Conservation (phyloP, 805 yeast genomes). For the Spathaspora arborariae region DNA sequence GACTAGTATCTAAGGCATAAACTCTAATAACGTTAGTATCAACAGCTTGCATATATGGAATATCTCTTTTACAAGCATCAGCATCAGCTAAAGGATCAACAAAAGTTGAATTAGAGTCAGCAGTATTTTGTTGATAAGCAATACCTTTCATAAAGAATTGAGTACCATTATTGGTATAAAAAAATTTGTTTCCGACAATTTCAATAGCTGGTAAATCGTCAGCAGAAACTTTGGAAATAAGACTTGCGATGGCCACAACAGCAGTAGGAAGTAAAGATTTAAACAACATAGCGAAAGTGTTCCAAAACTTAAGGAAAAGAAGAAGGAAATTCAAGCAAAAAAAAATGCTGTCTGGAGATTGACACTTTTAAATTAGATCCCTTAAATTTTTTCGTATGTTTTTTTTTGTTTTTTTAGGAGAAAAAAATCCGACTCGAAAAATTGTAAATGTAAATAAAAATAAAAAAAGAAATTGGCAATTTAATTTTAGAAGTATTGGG, state of each 20-base stretch:
- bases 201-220: slow-evolving; percentile 61
- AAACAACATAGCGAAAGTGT: slow-evolving; percentile 8
- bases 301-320: not conserved
- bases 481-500: not conserved
- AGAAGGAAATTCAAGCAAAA: not conserved
- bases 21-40: slow-evolving; percentile 72
- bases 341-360: not conserved
- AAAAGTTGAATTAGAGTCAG: slow-evolving; percentile 46
- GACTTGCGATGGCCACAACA: slow-evolving; percentile 6
- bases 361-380: not conserved
- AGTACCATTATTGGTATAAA: slow-evolving; percentile 71
- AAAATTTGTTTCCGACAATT: slow-evolving; percentile 74
- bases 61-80: slow-evolving; percentile 62
- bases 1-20: slow-evolving; percentile 62
- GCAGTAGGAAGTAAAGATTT: slow-evolving; percentile 8
- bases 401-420: not conserved
- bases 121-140: slow-evolving; percentile 73
- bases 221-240: slow-evolving; percentile 17
- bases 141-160: slow-evolving; percentile 76
- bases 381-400: not conserved
- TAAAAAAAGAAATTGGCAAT: not conserved
- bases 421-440: not conserved
- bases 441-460: not conserved
- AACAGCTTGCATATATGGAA: slow-evolving; percentile 61
- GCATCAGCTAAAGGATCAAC: slow-evolving; percentile 70